Base-by-base conservation (phyloP, 1,284 basidiomycete genomes). In the Tilletiopsis washingtonensis region DNA sequence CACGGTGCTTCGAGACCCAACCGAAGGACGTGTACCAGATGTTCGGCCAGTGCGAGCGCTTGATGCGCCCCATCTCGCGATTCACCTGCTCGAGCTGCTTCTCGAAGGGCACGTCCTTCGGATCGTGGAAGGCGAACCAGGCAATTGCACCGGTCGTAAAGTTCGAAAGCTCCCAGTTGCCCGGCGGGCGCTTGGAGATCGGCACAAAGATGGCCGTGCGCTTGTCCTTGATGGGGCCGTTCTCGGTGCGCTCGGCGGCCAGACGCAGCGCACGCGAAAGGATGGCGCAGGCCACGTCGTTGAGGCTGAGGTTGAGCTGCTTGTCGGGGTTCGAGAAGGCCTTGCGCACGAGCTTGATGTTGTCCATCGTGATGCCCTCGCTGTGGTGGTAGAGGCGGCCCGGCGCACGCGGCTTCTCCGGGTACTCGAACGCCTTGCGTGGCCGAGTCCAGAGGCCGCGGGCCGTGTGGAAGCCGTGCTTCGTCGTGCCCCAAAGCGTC, bases 121-220 rank as follows among this genome's bases (percentile, higher is more conserved):
- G 56, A 47, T 67, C 57, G 21, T 63, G 61, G 48, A 69, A 70
- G 21, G 54, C 52, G 29, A 72, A 57, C 70, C 70, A 72, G 3
- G 65, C 65, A 27, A 72, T 62, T 4, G 61, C 62, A 6, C 69
- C 70, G 6, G 69, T 69, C 5, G 70, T 72, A 32, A 47, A 62
- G 42, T 72, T 72, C 55, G 54, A 57, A 45, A 72, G 54, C 29
- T 58, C 57, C 67, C 68, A 72, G 44, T 72, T 62, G 20, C 68
- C 68, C 37, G 57, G 51, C 26, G 65, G 67, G 24, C 70, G 64
- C 24, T 64, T 49, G 19, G 59, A 62, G 50, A 72, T 68, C 27
- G 70, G 70, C 7, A 72, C 58, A 54, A 72, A 71, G 47, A 72
- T 57, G 40, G 70, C 69, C 6, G 68, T 59, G n/a, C 70, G 64